Evolutionary conservation across 371 early-diverging fungal species (phyloP).

Genomic region (Zancudomyces culisetae): DNA sequence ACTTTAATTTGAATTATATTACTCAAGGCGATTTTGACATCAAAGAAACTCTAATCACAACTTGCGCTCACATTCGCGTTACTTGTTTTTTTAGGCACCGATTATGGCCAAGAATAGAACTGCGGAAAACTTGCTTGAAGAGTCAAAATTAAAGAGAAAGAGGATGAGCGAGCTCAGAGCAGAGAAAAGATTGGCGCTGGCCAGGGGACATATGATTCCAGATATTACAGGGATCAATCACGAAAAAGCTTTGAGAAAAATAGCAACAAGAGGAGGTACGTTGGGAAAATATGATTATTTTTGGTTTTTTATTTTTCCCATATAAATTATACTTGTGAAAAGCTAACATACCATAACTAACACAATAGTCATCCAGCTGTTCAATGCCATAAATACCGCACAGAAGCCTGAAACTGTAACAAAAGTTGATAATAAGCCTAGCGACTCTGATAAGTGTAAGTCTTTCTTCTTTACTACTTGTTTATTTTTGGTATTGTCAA

Average conservation of each 20-base stretch:
- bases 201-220: constrained; percentile 2
- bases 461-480: background rate
- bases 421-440: background rate
- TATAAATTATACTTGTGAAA: background rate
- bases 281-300: background rate
- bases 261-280: constrained; percentile 4
- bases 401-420: background rate
- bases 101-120: constrained; percentile 1
- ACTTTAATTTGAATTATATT: no score
- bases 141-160: background rate
- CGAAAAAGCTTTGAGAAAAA: constrained; percentile 2
- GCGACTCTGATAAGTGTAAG: background rate
- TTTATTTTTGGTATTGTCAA: background rate
- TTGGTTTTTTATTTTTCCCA: background rate
- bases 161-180: background rate
- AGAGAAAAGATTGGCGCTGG: background rate
- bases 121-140: background rate
- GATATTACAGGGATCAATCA: background rate
- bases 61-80: no score
- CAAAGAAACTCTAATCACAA: no score
- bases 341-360: no score
- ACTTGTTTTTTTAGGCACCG: background rate
- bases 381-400: constrained; percentile 5
- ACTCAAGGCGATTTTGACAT: no score
- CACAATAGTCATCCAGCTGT: constrained; percentile 2